Base-by-base conservation (phyloP, 2,329 filamentous ascomycete species). In the Byssoonygena ceratinophila region DNA sequence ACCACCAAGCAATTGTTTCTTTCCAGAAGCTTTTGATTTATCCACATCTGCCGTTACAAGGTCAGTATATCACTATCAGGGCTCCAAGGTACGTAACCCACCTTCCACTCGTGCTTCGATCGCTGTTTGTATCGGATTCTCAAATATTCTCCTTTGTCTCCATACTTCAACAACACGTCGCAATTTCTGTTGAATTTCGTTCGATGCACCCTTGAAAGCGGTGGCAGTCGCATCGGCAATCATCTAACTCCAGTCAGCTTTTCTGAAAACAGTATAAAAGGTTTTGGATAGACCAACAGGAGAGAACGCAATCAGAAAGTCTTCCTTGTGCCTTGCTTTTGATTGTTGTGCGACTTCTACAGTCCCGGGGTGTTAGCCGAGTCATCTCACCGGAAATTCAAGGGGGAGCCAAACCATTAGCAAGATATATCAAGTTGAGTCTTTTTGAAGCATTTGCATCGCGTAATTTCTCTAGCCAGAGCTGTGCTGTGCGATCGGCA, bases 331-430 rank as follows among this genome's bases (percentile, higher is more conserved):
- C 32, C 91, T 84, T 45, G 87, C 91, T 69, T 94, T 94, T 22
- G 90, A 95, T 65, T 97, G 92, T 66, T 98, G 92, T 20, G 88
- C 86, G 54, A 98, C 90, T 76, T 98, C 92, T 92, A 51, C 55
- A n/a, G 54, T 7, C 8, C 3, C 43, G 2, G 25, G 9, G 14
- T 36, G 4, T 49, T 44, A 47, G 53, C 16, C 48, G 32, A 57
- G 41, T 16, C 32, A 3, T 32, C 31, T 16, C 29, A 37, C 18
- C 49, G 39, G 14, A 31, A 16, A 32, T 45, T 22, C n/a, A 16
- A 52, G 43, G 3, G 22, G 12, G 45, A 47, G 48, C 63, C 77
- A 64, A 76, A 92, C 88, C 88, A 69, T 98, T 98, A 58, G 90
- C 90, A 53, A 98, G 83, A 68, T 98, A 98, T 58, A 98, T 80